These are phyloP conservation scores for Neofusicoccum umdonicola DNA, from an alignment of 2,329 filamentous ascomycete species.

Conservation along the genomic window DNA sequence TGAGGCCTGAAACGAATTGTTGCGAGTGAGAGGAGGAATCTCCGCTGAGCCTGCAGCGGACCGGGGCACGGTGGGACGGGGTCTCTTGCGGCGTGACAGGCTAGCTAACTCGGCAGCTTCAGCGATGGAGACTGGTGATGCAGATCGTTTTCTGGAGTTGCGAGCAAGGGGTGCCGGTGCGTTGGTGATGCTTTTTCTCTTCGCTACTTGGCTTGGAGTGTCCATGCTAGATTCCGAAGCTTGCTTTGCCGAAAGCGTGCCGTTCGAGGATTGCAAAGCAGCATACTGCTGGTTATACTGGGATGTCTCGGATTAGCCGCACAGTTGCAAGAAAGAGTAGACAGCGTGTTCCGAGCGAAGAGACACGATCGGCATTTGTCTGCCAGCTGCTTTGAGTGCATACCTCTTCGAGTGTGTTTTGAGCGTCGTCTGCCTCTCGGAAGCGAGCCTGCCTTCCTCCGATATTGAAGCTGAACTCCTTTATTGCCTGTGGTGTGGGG, in stretches of 20 bases:
- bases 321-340: neutral
- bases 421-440: constrained; percentile 59
- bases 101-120: constrained; percentile 53
- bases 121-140: constrained; percentile 53
- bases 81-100: constrained; percentile 52
- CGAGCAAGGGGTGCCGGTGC: constrained; percentile 28
- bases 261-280: constrained; percentile 46
- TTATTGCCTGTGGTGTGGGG: constrained; percentile 76
- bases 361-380: neutral
- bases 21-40: constrained; percentile 5
- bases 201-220: constrained; percentile 37
- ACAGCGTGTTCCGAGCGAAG: neutral
- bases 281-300: constrained; percentile 47
- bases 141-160: constrained; percentile 47
- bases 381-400: constrained; percentile 23
- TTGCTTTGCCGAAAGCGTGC: constrained; percentile 41
- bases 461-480: constrained; percentile 72
- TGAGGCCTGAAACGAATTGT: constrained; percentile 13
- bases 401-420: constrained; percentile 55
- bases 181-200: constrained; percentile 16
- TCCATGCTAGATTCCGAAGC: constrained; percentile 45
- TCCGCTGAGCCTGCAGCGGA: constrained; percentile 13
- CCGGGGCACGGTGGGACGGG: constrained; percentile 22
- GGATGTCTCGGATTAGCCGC: neutral
- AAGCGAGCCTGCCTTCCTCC: constrained; percentile 62